Evolutionary conservation across 768 basidiomycete genomes (phyloP), one percentile per base, ranked within the genome.

Genomic region (Floccularia luteovirens): DNA sequence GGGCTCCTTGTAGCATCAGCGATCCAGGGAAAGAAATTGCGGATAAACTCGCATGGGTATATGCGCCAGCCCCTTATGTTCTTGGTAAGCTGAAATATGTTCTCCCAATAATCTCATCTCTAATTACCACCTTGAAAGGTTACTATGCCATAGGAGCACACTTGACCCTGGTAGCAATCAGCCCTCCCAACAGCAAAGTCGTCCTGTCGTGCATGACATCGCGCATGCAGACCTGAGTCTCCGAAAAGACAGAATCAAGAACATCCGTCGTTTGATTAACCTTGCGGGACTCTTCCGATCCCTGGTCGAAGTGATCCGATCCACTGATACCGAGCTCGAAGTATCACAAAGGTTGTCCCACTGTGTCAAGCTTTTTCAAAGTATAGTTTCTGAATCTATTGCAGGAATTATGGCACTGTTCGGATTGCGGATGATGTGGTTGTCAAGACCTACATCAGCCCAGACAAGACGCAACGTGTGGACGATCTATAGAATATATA

Each of bases 31-130:
- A 27, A 16, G 52, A 54, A 31, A 39, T 57, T 10, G 13, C 44
- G 12, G 25, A 32, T 21, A 57, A 51, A 41, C 19, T 53, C 21
- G 25, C 25, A 12, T 57, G 52, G 51, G 39, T 38, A 13, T 57
- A 56, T 43, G 42, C 52, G n/a, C 48, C 48, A 5, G 49, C 46
- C 10, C 52, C 49, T 24, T 57, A 48, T 38, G 38, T 56, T 14
- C 40, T 57, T 28, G 55, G 55, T 56, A 37, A 42, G 41, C 34
- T 31, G 4, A 10, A 23, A 38, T 25, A 24, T 28, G 5, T 46
- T 31, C 14, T 28, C 27, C 27, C 8, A 8, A 28, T 28, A 28
- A 28, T 28, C 27, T 28, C 27, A 28, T 28, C 27, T 28, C 27
- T 8, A 28, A 8, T 28, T 28, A 30, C 22, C 24, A 21, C 40